phyloP scores from a whole-genome alignment of 306 rosid species.

The Argentina anserina region DNA sequence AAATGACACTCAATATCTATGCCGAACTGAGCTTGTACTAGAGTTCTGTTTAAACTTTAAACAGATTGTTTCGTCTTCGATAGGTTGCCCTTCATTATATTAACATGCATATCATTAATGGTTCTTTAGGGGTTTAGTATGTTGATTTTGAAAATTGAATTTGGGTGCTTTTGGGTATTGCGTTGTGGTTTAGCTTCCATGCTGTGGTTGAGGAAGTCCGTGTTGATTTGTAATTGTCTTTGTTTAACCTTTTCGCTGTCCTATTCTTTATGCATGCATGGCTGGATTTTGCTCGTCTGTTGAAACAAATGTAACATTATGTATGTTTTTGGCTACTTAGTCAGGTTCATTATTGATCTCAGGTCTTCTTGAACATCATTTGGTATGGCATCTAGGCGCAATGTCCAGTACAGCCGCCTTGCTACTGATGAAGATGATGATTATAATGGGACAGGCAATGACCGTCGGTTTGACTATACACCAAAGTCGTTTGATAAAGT shows the following conservation, averaged over 20 bases:
- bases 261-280: background rate
- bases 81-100: background rate
- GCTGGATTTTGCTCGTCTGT: background rate
- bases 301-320: background rate
- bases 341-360: slow-evolving; percentile 12
- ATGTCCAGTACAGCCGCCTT: slow-evolving; percentile 56
- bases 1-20: background rate
- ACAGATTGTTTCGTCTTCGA: background rate
- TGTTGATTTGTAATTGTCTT: background rate
- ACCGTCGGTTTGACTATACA: slow-evolving; percentile 83
- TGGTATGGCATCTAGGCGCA: slow-evolving; percentile 70
- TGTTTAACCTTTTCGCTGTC: background rate
- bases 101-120: background rate
- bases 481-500: slow-evolving; percentile 73
- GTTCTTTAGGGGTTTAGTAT: background rate
- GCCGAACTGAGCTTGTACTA: background rate
- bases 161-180: background rate
- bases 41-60: background rate
- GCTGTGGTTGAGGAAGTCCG: background rate
- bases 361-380: slow-evolving; percentile 5
- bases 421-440: slow-evolving; percentile 49
- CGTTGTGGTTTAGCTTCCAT: background rate
- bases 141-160: background rate
- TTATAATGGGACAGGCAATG: slow-evolving; percentile 38
- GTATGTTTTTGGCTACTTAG: slow-evolving; percentile 1